A percentile compares a stretch with the other conserved stretches of the same genome.
Conservation (phyloP, 2,329 filamentous ascomycete species). For the Claviceps humidiphila region DNA sequence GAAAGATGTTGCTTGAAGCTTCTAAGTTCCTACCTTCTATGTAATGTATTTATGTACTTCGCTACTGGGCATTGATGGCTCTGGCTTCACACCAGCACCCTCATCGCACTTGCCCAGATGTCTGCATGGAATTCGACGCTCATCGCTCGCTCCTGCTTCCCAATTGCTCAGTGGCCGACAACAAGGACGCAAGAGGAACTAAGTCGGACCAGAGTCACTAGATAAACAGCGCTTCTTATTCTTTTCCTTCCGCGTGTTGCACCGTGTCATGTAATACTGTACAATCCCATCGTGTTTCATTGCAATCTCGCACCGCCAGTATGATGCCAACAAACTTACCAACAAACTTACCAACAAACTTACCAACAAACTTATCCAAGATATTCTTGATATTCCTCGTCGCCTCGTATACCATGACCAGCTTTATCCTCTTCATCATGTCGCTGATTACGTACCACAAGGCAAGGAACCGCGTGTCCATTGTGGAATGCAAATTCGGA, state of each 20-base stretch:
- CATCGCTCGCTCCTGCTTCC: not conserved
- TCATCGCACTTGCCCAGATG: not conserved
- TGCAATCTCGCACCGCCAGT: not conserved
- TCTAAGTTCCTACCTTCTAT: too few relatives aligned
- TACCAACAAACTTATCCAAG: conserved; percentile 3
- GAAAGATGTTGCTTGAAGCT: too few relatives aligned
- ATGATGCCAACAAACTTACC: not conserved
- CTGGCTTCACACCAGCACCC: too few relatives aligned
- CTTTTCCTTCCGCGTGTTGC: not conserved
- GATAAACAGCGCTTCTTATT: not conserved
- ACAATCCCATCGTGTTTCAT: not conserved
- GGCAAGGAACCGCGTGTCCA: not conserved
- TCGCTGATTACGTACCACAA: conserved; percentile 5
- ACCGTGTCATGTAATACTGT: not conserved
- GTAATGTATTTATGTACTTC: too few relatives aligned
- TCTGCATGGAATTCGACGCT: not conserved
- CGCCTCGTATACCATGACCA: conserved; percentile 10
- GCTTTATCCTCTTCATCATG: conserved; percentile 12
- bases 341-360: not conserved
- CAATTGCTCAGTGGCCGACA: not conserved
- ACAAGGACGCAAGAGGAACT: not conserved
- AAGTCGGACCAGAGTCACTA: not conserved
- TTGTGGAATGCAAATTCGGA: not conserved
- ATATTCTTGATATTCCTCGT: conserved; percentile 9
- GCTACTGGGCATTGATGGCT: too few relatives aligned